These are phyloP conservation scores for Kurtzmaniella natalensis DNA, from an alignment of 1,139 yeast species.

Conservation along the genomic window DNA sequence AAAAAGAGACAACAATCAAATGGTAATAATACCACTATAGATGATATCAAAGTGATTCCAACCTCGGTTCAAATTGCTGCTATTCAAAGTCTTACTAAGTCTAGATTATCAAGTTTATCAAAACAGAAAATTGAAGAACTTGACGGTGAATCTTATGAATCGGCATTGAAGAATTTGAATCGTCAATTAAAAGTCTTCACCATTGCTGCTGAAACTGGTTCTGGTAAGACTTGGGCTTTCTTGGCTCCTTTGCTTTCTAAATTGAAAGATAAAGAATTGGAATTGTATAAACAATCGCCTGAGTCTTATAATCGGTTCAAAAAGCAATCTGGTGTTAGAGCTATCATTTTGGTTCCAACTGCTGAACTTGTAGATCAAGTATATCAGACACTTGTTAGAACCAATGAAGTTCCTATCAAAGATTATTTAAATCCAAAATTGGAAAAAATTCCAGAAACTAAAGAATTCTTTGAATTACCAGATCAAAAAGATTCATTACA, in stretches of 20 bases:
- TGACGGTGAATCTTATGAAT: conserved; percentile 24
- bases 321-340: conserved; percentile 46
- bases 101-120: conserved; percentile 19
- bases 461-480: conserved; percentile 21
- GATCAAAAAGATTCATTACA: conserved; percentile 27
- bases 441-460: conserved; percentile 15
- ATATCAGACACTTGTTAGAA: conserved; percentile 43
- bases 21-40: conserved; percentile 29
- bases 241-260: conserved; percentile 69
- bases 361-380: conserved; percentile 87
- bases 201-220: conserved; percentile 93
- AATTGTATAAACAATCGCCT: conserved; percentile 20
- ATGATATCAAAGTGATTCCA: conserved; percentile 32
- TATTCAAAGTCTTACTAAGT: conserved; percentile 38
- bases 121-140: conserved; percentile 10
- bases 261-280: conserved; percentile 52
- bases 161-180: conserved; percentile 26
- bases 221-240: conserved; percentile 94
- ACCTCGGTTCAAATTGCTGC: conserved; percentile 45
- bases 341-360: conserved; percentile 80
- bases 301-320: conserved; percentile 28
- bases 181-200: conserved; percentile 59
- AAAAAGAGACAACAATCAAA: too few relatives aligned
- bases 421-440: conserved; percentile 17
- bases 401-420: conserved; percentile 23